Conservation (phyloP, 2,329 filamentous ascomycete species). For the Bimuria novae-zelandiae region DNA sequence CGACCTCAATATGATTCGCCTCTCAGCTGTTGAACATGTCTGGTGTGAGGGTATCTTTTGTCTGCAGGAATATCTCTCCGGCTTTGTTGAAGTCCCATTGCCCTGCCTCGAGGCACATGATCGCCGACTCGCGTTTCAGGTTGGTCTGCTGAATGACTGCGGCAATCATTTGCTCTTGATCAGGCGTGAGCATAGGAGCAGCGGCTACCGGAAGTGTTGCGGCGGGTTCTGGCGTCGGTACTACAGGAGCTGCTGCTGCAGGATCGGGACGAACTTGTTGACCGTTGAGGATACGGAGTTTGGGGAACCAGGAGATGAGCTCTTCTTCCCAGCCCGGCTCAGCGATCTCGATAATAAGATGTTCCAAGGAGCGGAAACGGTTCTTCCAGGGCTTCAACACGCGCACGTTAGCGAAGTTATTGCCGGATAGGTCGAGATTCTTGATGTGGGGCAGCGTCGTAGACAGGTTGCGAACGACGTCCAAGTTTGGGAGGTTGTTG, state of each 20-base stretch:
- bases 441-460: constrained; percentile 82
- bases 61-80: constrained; percentile 72
- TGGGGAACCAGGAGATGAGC: constrained; percentile 81
- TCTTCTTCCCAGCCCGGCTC: constrained; percentile 64
- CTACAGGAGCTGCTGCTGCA: constrained; percentile 37
- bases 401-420: constrained; percentile 71
- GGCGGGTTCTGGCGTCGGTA: constrained; percentile 40
- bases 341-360: constrained; percentile 68
- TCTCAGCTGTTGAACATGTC: constrained; percentile 45
- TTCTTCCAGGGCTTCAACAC: constrained; percentile 76
- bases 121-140: constrained; percentile 78
- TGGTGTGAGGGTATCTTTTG: constrained; percentile 62
- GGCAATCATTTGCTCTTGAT: constrained; percentile 69
- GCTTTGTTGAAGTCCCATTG: constrained; percentile 81
- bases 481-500: constrained; percentile 76
- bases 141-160: constrained; percentile 78
- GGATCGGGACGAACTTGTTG: constrained; percentile 73
- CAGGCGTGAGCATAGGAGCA: constrained; percentile 12
- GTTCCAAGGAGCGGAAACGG: constrained; percentile 78
- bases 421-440: constrained; percentile 87
- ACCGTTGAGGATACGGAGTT: constrained; percentile 76
- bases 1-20: neutral
- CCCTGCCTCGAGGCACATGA: constrained; percentile 78
- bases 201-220: constrained; percentile 4
- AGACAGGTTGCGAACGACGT: constrained; percentile 73